phyloP scores from a whole-genome alignment of 495 filamentous ascomycete genomes.

The Platismatia glauca region DNA sequence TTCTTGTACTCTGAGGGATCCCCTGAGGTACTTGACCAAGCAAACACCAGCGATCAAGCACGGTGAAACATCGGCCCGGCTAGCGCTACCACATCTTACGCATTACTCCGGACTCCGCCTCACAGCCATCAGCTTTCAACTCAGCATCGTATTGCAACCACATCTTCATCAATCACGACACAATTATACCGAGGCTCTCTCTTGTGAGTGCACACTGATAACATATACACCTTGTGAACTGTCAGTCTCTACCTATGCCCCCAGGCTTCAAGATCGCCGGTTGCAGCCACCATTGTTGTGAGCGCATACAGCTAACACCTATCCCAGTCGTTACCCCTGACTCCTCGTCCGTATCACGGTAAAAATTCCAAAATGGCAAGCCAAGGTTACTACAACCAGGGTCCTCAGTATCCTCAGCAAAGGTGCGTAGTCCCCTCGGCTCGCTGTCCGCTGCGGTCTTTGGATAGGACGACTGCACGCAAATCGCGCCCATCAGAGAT shows the following conservation, averaged over 20 bases:
- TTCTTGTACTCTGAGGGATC: too few relatives aligned
- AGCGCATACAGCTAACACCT: slow-evolving; percentile 6
- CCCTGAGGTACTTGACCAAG: neutral
- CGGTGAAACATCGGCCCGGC: neutral
- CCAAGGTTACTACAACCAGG: slow-evolving; percentile 38
- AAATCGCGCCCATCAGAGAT: neutral
- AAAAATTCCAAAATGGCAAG: slow-evolving; percentile 34
- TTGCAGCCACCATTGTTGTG: neutral
- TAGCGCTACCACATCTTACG: neutral
- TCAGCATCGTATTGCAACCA: neutral
- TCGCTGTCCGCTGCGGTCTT: slow-evolving; percentile 15
- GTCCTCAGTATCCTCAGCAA: slow-evolving; percentile 32
- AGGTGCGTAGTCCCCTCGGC: slow-evolving; percentile 23
- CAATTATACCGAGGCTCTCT: neutral
- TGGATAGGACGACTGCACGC: neutral
- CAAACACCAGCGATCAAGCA: neutral
- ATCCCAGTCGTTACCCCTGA: neutral
- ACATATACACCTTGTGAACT: neutral
- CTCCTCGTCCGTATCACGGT: neutral
- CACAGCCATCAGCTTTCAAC: neutral
- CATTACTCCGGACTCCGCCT: neutral
- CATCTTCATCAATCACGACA: neutral
- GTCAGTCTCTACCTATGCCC: slow-evolving; percentile 1
- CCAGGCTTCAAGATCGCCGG: neutral
- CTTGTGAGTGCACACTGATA: neutral